Percentiles rank a stretch among this genome's conserved stretches.
phyloP scores from a whole-genome alignment of 257 asterid genomes.

The Vinca minor region DNA sequence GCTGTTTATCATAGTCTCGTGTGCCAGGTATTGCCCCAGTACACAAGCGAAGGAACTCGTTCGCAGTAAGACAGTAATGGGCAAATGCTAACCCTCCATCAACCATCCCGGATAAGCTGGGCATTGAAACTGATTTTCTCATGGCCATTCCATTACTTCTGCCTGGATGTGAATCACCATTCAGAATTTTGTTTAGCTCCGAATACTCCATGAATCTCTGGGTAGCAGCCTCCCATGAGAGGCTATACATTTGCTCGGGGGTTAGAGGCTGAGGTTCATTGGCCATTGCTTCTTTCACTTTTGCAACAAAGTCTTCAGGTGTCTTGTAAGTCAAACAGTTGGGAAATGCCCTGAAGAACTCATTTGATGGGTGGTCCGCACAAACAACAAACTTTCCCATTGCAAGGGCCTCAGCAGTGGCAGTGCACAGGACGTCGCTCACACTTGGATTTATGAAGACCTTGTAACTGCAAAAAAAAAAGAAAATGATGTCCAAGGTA shows the following conservation, averaged over 20 bases:
- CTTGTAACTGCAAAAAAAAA: constrained; percentile 83
- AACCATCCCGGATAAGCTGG: constrained; percentile 53
- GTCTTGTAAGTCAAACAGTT: constrained; percentile 82
- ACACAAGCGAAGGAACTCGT: constrained; percentile 71
- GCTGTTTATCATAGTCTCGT: constrained; percentile 67
- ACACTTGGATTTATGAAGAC: constrained; percentile 89
- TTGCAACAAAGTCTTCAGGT: constrained; percentile 80
- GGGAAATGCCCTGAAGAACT: constrained; percentile 86
- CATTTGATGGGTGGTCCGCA: constrained; percentile 95
- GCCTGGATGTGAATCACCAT: constrained; percentile 16
- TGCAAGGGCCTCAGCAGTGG: constrained; percentile 99
- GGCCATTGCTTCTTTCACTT: constrained; percentile 89
- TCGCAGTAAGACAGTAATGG: constrained; percentile 84
- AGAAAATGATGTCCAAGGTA: constrained; percentile 13
- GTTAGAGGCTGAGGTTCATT: constrained; percentile 83
- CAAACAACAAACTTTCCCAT: constrained; percentile 98
- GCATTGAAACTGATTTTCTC: constrained; percentile 55
- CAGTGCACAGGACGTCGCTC: constrained; percentile 98
- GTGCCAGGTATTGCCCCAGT: constrained; percentile 85
- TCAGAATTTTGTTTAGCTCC: constrained; percentile 61
- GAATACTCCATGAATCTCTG: constrained; percentile 83
- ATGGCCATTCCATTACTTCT: constrained; percentile 24
- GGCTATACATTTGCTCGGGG: constrained; percentile 64
- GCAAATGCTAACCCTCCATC: constrained; percentile 90
- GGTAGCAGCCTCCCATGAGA: constrained; percentile 99